These are phyloP conservation scores for Leccinum pallidistipes DNA, from an alignment of 1,284 basidiomycete genomes.

Conservation along the genomic window DNA sequence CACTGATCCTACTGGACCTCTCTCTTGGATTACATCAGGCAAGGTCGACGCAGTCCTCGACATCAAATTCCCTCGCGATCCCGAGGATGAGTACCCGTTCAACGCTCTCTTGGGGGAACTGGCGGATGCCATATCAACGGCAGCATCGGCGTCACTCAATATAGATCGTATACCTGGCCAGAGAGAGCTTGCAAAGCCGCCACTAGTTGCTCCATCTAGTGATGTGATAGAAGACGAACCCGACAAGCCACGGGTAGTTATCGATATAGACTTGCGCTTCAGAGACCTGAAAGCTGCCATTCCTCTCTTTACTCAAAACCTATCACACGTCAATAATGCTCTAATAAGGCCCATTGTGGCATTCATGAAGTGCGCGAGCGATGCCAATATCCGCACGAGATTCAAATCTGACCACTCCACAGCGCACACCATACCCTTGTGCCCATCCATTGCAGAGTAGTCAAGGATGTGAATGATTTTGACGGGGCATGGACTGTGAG, in stretches of 20 bases:
- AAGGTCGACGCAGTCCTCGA: constrained; percentile 97
- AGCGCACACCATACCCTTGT: constrained; percentile 91
- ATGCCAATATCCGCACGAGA: not conserved
- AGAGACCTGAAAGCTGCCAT: constrained; percentile 96
- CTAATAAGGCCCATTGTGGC: constrained; percentile 96
- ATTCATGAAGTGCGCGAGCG: constrained; percentile 88
- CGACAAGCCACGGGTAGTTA: constrained; percentile 58
- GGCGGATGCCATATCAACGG: constrained; percentile 74
- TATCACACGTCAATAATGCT: constrained; percentile 95
- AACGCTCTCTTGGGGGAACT: constrained; percentile 91
- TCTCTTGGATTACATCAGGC: constrained; percentile 96
- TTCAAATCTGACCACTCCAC: constrained; percentile 16
- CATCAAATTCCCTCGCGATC: constrained; percentile 92
- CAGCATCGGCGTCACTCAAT: constrained; percentile 50
- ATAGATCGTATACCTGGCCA: constrained; percentile 85
- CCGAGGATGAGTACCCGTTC: constrained; percentile 73
- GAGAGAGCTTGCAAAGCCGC: constrained; percentile 82
- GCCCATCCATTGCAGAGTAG: constrained; percentile 86
- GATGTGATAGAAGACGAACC: constrained; percentile 38
- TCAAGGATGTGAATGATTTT: constrained; percentile 78
- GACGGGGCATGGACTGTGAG: constrained; percentile 89
- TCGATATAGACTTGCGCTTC: constrained; percentile 96
- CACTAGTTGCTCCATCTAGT: constrained; percentile 71
- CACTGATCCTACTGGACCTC: constrained; percentile 76
- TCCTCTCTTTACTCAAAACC: constrained; percentile 83